Percentiles rank a stretch among this genome's conserved stretches.
Evolutionary conservation across 139 green algal genomes (phyloP).

Genomic region (Micractinium conductrix): DNA sequence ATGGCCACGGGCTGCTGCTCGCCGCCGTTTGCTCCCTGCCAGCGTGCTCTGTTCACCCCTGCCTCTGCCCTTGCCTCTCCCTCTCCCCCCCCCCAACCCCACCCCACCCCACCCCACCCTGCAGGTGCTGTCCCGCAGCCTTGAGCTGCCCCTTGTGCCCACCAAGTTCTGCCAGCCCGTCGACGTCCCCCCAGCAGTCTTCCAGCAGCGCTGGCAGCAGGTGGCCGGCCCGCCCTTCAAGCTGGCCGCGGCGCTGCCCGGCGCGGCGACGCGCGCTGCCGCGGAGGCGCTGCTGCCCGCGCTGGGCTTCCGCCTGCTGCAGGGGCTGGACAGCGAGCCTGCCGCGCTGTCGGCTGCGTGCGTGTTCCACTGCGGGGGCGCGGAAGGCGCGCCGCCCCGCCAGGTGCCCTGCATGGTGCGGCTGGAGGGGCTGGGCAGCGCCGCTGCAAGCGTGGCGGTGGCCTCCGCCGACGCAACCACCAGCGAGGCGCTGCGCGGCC

Average conservation of each 20-base stretch:
- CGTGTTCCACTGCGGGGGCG: conserved; percentile 33
- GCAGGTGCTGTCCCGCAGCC: conserved; percentile 44
- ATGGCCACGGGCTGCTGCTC: no score
- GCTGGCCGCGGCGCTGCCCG: conserved; percentile 54
- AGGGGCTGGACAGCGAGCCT: conserved; percentile 7
- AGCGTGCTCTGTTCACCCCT: no score
- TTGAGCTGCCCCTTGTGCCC: conserved; percentile 68
- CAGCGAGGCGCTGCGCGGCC: conserved; percentile 40
- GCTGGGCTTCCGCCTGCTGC: conserved; percentile 45
- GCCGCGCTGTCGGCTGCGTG: conserved; percentile 40
- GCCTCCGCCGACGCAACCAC: conserved; percentile 49
- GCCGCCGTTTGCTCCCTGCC: no score
- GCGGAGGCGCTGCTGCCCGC: conserved; percentile 41
- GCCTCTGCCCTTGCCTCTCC: no score
- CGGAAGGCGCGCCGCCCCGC: background rate
- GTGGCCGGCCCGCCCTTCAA: conserved; percentile 64
- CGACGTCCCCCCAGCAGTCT: conserved; percentile 68
- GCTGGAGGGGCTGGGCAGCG: conserved; percentile 44
- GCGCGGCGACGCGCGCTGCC: background rate
- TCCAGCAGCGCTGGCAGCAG: conserved; percentile 82
- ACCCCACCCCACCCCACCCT: no score
- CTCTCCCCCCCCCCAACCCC: no score
- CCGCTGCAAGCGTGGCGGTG: conserved; percentile 48
- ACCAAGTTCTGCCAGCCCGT: conserved; percentile 78
- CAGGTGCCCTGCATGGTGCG: conserved; percentile 62